Evolutionary conservation across 2,329 filamentous ascomycete genomes (phyloP).

Genomic region (Talaromyces albobiverticillius): DNA sequence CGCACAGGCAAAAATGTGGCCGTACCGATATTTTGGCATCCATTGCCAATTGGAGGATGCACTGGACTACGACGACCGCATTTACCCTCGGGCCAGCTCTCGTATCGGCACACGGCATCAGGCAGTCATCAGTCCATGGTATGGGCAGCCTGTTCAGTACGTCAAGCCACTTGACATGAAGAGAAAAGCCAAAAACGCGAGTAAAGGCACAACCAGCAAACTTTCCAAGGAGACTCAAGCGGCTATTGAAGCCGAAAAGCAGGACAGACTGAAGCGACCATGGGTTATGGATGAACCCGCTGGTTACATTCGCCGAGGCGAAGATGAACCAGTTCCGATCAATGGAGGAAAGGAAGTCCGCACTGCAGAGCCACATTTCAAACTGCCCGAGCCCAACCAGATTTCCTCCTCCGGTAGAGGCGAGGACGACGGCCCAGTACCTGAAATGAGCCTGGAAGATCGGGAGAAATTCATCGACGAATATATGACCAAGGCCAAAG

Average conservation of each 20-base stretch:
- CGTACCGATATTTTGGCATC: conserved; percentile 90
- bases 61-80: conserved; percentile 93
- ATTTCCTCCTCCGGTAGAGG: conserved; percentile 43
- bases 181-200: conserved; percentile 63
- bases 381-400: conserved; percentile 61
- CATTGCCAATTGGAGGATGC: conserved; percentile 95
- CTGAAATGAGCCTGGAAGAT: conserved; percentile 34
- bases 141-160: conserved; percentile 80
- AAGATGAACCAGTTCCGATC: conserved; percentile 63
- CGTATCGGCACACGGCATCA: conserved; percentile 89
- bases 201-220: conserved; percentile 72
- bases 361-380: conserved; percentile 75
- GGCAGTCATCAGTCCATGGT: conserved; percentile 80
- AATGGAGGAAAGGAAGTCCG: conserved; percentile 69
- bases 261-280: conserved; percentile 74
- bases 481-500: conserved; percentile 70
- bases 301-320: conserved; percentile 81
- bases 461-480: conserved; percentile 64
- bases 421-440: conserved; percentile 37
- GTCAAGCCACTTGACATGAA: conserved; percentile 86
- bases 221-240: conserved; percentile 75
- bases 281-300: conserved; percentile 90
- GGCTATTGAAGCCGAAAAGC: conserved; percentile 76
- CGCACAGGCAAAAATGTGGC: conserved; percentile 91
- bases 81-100: conserved; percentile 93